Evolutionary conservation across 73 alveolate species (phyloP).

Genomic region (Breviolum minutum): DNA sequence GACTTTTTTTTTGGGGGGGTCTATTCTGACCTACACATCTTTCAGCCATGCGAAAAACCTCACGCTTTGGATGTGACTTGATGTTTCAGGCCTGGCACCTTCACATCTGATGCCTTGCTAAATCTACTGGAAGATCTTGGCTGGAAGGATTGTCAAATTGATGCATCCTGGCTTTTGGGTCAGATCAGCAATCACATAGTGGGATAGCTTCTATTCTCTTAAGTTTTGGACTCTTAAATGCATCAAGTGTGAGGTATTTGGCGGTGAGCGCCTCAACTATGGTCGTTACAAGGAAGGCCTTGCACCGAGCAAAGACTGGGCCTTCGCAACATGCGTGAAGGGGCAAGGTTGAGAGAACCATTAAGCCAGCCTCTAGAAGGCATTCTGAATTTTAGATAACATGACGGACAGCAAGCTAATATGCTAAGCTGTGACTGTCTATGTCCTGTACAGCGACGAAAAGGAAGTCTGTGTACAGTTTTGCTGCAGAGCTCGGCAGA

Average conservation of each 20-base stretch:
- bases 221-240: background rate
- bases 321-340: slow-evolving; percentile 35
- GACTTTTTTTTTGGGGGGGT: too few relatives aligned
- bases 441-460: slow-evolving; percentile 10
- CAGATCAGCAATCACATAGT: background rate
- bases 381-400: background rate
- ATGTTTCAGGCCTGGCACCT: slow-evolving; percentile 55
- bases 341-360: background rate
- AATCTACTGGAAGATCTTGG: slow-evolving; percentile 18
- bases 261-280: slow-evolving; percentile 59
- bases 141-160: background rate
- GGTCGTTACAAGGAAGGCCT: slow-evolving; percentile 78
- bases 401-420: background rate
- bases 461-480: background rate
- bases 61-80: background rate
- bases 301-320: slow-evolving; percentile 47
- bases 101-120: background rate
- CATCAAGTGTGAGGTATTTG: slow-evolving; percentile 27
- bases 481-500: background rate
- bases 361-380: too few relatives aligned
- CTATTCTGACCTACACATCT: too few relatives aligned
- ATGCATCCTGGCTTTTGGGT: background rate
- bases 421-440: background rate
- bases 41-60: background rate
- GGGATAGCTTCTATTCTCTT: background rate